These are phyloP conservation scores for Tricholoma sp. DNA, from an alignment of 768 basidiomycete genomes.

Conservation along the genomic window DNA sequence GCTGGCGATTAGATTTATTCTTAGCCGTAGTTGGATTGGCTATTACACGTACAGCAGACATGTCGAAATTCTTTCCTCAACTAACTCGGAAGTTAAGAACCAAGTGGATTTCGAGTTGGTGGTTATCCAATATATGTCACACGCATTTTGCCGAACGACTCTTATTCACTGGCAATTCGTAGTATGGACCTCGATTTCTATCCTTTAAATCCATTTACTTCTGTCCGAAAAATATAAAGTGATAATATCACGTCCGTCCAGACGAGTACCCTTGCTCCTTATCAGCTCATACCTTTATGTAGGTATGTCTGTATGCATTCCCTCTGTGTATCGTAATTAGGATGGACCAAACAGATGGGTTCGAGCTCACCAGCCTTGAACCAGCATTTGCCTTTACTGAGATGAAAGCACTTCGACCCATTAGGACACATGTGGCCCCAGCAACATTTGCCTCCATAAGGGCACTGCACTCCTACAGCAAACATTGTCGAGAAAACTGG, in stretches of 20 bases:
- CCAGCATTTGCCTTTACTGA: conserved; percentile 81
- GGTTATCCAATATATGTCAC: background rate
- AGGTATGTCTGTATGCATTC: conserved; percentile 34
- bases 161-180: background rate
- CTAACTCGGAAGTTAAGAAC: background rate
- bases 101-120: background rate
- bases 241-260: background rate
- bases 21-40: background rate
- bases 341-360: background rate
- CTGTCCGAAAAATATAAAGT: background rate
- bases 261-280: background rate
- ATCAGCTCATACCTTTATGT: conserved; percentile 9
- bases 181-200: background rate
- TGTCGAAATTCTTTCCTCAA: conserved; percentile 25
- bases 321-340: conserved; percentile 24
- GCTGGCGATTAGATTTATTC: conserved; percentile 4
- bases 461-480: conserved; percentile 58
- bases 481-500: background rate
- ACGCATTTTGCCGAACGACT: background rate
- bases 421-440: conserved; percentile 84
- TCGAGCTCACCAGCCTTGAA: conserved; percentile 62
- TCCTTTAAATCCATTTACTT: background rate
- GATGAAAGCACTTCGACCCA: conserved; percentile 66
- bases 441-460: conserved; percentile 71
- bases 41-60: conserved; percentile 44